phyloP scores from a whole-genome alignment of 1,284 basidiomycete species.

The Cryptococcus deneoformans region DNA sequence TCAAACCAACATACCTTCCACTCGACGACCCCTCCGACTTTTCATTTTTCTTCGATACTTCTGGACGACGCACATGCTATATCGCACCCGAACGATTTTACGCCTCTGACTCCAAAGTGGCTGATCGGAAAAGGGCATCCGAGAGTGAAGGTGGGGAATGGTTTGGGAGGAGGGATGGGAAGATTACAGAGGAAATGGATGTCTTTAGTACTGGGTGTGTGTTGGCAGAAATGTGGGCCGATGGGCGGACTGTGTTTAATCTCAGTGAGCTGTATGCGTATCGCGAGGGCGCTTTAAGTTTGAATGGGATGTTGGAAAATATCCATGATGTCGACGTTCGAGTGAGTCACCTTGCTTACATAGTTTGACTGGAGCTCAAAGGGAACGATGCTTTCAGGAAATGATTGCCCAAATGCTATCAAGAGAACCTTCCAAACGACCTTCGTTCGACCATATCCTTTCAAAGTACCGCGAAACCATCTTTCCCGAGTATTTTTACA shows the following conservation, averaged over 20 bases:
- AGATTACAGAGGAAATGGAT: constrained; percentile 95
- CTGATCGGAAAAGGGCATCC: constrained; percentile 54
- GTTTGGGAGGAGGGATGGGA: constrained; percentile 63
- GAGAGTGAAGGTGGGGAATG: constrained; percentile 8
- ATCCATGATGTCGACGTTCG: constrained; percentile 79
- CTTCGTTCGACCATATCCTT: constrained; percentile 80
- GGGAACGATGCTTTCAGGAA: constrained; percentile 53
- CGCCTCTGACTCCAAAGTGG: constrained; percentile 65
- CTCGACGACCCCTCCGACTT: constrained; percentile 97
- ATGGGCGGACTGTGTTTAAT: constrained; percentile 91
- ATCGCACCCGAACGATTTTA: constrained; percentile 97
- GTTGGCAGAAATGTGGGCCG: constrained; percentile 92
- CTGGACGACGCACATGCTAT: constrained; percentile 89
- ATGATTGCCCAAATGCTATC: constrained; percentile 89
- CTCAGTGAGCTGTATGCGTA: constrained; percentile 96
- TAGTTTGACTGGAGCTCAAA: not conserved
- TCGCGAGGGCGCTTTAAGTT: constrained; percentile 74
- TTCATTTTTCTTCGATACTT: constrained; percentile 97
- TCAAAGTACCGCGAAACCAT: constrained; percentile 71
- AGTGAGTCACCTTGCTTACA: constrained; percentile 54
- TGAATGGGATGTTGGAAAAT: constrained; percentile 68
- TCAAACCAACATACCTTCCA: constrained; percentile 94
- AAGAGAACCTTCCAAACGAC: constrained; percentile 70
- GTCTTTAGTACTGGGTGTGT: constrained; percentile 96
- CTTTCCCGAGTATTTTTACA: constrained; percentile 91